These are phyloP conservation scores for Chrysophaeum taylorii DNA, from an alignment of 352 stramenopile species.

Conservation along the genomic window DNA sequence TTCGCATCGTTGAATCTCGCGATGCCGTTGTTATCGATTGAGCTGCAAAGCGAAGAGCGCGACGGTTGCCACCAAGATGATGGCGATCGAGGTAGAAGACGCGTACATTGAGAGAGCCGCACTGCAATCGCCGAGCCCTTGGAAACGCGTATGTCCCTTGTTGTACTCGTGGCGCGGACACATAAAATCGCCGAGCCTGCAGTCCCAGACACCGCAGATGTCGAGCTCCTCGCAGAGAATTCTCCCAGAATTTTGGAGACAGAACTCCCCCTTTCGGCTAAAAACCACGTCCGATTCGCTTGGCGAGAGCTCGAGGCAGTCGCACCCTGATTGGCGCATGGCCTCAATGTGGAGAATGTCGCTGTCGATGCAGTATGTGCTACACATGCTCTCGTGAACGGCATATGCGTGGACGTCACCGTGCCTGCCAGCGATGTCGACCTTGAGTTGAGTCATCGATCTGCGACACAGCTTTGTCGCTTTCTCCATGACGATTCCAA, in stretches of 20 bases:
- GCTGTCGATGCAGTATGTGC: slow-evolving; percentile 59
- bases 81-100: too few species aligned
- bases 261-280: slow-evolving; percentile 44
- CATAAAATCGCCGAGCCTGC: slow-evolving; percentile 70
- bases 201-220: slow-evolving; percentile 72
- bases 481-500: slow-evolving; percentile 21
- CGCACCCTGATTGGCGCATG: slow-evolving; percentile 59
- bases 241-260: slow-evolving; percentile 55
- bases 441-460: slow-evolving; percentile 25
- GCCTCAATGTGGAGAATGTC: slow-evolving; percentile 61
- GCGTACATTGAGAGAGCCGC: too few species aligned
- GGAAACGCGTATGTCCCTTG: slow-evolving; percentile 24
- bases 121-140: slow-evolving; percentile 29
- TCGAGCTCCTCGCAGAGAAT: slow-evolving; percentile 66
- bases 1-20: too few species aligned
- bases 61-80: too few species aligned
- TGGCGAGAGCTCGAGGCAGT: slow-evolving; percentile 62
- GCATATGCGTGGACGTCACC: slow-evolving; percentile 42
- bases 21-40: too few species aligned
- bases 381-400: slow-evolving; percentile 66
- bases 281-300: slow-evolving; percentile 35
- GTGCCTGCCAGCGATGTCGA: slow-evolving; percentile 28
- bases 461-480: slow-evolving; percentile 21
- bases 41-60: too few species aligned
- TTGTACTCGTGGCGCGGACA: slow-evolving; percentile 71